phyloP scores from a whole-genome alignment of 148 eudicot species.

The Nepenthes gracilis region DNA sequence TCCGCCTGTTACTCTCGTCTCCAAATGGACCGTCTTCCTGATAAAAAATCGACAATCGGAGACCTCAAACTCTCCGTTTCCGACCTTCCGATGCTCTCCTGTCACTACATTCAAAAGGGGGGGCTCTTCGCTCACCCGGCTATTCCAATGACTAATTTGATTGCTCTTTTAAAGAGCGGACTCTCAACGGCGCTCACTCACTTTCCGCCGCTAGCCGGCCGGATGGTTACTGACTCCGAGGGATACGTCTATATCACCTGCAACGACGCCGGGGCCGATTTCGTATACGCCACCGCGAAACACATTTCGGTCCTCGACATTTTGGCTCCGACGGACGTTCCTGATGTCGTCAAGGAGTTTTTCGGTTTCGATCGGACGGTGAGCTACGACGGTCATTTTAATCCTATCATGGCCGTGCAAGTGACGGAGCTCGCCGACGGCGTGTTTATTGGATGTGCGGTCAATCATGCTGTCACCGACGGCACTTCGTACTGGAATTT shows the following conservation, averaged over 20 bases:
- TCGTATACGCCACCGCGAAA: constrained; percentile 26
- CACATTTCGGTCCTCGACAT: constrained; percentile 15
- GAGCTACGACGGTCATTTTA: constrained; percentile 33
- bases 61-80: constrained; percentile 56
- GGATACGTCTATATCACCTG: constrained; percentile 18
- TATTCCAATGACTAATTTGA: background rate
- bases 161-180: constrained; percentile 18
- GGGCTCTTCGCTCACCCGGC: constrained; percentile 35
- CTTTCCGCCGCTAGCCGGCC: constrained; percentile 17
- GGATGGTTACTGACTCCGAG: background rate
- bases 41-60: constrained; percentile 19
- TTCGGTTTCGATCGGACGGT: constrained; percentile 20
- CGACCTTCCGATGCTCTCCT: constrained; percentile 73
- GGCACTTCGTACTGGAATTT: constrained; percentile 55
- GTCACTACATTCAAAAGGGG: constrained; percentile 80
- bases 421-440: constrained; percentile 54
- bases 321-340: constrained; percentile 12
- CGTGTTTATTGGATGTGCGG: constrained; percentile 40
- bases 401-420: constrained; percentile 36
- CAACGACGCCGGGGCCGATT: constrained; percentile 34
- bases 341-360: constrained; percentile 11
- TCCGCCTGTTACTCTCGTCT: constrained; percentile 11
- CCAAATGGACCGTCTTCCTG: constrained; percentile 31
- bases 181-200: constrained; percentile 5
- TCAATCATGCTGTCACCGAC: constrained; percentile 45